These are phyloP conservation scores for Tremella fuciformis DNA, from an alignment of 768 basidiomycete species.

Conservation along the genomic window DNA sequence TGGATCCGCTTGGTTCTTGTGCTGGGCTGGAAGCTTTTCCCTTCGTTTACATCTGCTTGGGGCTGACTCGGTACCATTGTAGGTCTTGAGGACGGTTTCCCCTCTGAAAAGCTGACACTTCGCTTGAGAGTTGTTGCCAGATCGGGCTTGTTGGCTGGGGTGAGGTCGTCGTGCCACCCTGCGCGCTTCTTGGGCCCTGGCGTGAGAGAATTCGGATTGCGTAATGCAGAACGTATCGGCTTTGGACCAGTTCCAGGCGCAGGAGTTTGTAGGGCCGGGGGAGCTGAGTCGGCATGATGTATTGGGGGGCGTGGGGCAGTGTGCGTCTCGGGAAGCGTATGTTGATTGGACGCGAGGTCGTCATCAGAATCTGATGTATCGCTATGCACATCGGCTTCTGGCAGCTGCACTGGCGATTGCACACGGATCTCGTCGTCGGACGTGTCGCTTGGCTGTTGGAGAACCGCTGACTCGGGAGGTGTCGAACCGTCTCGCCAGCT, in stretches of 20 bases:
- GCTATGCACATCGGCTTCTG: not conserved
- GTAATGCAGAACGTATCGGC: constrained; percentile 44
- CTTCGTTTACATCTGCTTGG: not conserved
- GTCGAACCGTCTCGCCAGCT: constrained; percentile 65
- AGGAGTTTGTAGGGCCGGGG: constrained; percentile 36
- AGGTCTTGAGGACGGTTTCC: constrained; percentile 63
- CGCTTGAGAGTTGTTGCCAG: constrained; percentile 31
- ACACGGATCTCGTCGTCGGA: constrained; percentile 13
- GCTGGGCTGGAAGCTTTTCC: constrained; percentile 53
- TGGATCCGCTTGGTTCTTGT: constrained; percentile 75
- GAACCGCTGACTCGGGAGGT: not conserved
- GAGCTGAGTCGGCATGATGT: constrained; percentile 27
- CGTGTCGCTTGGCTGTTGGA: constrained; percentile 1
- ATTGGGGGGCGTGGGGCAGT: constrained; percentile 25
- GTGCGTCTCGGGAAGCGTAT: constrained; percentile 8
- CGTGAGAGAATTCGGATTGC: constrained; percentile 33
- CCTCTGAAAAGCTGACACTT: constrained; percentile 94
- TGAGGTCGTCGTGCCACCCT: constrained; percentile 34
- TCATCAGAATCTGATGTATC: not conserved
- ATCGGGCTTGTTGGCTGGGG: constrained; percentile 21
- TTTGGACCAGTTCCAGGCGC: constrained; percentile 17
- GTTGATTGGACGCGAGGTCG: not conserved
- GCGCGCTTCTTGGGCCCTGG: constrained; percentile 37
- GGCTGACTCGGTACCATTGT: constrained; percentile 40
- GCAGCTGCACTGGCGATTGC: constrained; percentile 9